A percentile compares a stretch with the other conserved stretches of the same genome.
phyloP scores from a whole-genome alignment of 805 yeast genomes.

The Candida quercuum region DNA sequence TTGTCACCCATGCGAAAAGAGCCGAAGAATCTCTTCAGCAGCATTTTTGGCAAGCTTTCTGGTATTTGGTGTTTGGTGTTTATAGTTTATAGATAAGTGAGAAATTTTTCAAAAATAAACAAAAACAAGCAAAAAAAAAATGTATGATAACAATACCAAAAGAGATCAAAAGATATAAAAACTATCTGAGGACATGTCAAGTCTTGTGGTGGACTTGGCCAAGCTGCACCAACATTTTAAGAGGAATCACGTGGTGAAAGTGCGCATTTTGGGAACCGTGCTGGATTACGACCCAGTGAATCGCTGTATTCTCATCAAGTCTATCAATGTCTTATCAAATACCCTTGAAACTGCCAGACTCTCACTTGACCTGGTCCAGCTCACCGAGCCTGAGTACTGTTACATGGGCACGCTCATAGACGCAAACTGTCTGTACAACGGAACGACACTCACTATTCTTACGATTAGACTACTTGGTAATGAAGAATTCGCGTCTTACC shows the following conservation, averaged over 20 bases:
- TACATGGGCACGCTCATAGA: constrained; percentile 18
- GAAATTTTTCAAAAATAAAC: too few relatives aligned
- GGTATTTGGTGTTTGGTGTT: too few relatives aligned
- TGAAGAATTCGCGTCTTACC: neutral
- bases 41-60: too few relatives aligned
- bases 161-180: neutral
- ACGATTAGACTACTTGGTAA: constrained; percentile 1
- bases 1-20: constrained; percentile 13
- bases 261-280: constrained; percentile 17
- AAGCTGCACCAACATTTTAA: constrained; percentile 3
- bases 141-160: neutral
- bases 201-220: constrained; percentile 10
- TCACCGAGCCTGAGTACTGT: constrained; percentile 12
- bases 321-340: constrained; percentile 11
- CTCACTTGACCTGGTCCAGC: constrained; percentile 4
- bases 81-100: too few relatives aligned
- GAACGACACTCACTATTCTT: constrained; percentile 6
- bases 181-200: constrained; percentile 8
- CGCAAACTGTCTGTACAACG: constrained; percentile 14
- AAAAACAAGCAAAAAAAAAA: neutral
- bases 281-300: constrained; percentile 15
- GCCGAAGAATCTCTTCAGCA: neutral
- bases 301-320: constrained; percentile 9
- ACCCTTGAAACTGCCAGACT: constrained; percentile 5
- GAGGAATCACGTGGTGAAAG: constrained; percentile 12